These are phyloP conservation scores for Metschnikowia colocasiae DNA, from an alignment of 805 yeast genomes.

Conservation along the genomic window DNA sequence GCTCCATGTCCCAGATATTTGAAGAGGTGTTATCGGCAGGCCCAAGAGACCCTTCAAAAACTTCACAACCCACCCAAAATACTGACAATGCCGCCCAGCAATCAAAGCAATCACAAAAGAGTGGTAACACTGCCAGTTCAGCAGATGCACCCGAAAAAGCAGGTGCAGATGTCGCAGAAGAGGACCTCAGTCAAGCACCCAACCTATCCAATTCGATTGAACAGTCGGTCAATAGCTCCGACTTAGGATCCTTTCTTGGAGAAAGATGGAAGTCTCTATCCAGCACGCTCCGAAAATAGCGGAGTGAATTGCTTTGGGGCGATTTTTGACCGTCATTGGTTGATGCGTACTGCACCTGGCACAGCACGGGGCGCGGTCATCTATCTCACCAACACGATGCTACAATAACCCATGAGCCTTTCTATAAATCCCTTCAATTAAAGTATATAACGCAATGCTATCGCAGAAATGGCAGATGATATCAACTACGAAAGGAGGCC, in stretches of 20 bases:
- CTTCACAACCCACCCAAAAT: neutral
- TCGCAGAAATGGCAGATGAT: neutral
- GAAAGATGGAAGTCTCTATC: constrained; percentile 11
- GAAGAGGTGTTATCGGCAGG: constrained; percentile 25
- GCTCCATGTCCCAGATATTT: constrained; percentile 32
- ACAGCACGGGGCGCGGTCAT: neutral
- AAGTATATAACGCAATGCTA: neutral
- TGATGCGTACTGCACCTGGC: neutral
- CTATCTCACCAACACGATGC: neutral
- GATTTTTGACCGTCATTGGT: neutral
- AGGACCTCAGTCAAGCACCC: neutral
- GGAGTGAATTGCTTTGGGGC: neutral
- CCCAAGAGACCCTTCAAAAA: constrained; percentile 7
- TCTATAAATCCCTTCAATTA: neutral
- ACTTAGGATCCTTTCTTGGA: constrained; percentile 12
- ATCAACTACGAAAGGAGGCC: neutral
- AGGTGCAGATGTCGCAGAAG: neutral
- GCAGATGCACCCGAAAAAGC: neutral
- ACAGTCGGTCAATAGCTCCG: constrained; percentile 9
- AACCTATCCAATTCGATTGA: constrained; percentile 5
- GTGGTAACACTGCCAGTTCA: neutral
- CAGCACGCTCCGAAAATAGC: constrained; percentile 6
- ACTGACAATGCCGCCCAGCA: neutral
- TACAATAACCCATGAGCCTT: neutral
- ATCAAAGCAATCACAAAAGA: neutral